Conservation (phyloP, 306 rosid genomes). For the Quercus suber region DNA sequence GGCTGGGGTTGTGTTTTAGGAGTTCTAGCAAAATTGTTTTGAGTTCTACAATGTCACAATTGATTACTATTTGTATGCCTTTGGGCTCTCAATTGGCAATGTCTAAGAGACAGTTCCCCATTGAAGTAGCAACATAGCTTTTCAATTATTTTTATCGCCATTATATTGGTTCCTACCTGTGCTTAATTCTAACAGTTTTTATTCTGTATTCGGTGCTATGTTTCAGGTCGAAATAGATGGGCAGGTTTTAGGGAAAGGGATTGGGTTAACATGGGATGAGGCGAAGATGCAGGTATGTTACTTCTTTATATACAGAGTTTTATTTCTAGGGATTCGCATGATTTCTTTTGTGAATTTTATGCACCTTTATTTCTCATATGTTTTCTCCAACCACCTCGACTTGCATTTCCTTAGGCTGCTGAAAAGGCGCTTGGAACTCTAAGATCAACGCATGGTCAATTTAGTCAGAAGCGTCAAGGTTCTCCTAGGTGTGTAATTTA, state of each 20-base stretch:
- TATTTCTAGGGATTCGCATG: neutral
- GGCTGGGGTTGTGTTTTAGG: neutral
- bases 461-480: slow-evolving; percentile 53
- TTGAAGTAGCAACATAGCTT: slow-evolving; percentile 4
- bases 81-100: slow-evolving; percentile 1
- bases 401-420: slow-evolving; percentile 60
- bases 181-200: neutral
- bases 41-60: neutral
- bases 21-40: neutral
- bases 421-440: slow-evolving; percentile 87
- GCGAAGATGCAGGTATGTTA: slow-evolving; percentile 71
- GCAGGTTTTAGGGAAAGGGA: slow-evolving; percentile 72
- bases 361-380: slow-evolving; percentile 6
- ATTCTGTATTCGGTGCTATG: neutral
- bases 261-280: slow-evolving; percentile 87
- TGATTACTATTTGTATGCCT: neutral
- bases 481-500: slow-evolving; percentile 69
- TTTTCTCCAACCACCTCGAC: slow-evolving; percentile 18
- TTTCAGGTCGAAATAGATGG: slow-evolving; percentile 87
- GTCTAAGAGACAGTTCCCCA: neutral
- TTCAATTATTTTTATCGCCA: neutral
- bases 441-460: slow-evolving; percentile 55
- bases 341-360: slow-evolving; percentile 21
- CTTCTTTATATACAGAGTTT: slow-evolving; percentile 7
- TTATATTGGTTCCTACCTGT: neutral